phyloP scores from a whole-genome alignment of 352 stramenopile species.

The Phytophthora pisi region DNA sequence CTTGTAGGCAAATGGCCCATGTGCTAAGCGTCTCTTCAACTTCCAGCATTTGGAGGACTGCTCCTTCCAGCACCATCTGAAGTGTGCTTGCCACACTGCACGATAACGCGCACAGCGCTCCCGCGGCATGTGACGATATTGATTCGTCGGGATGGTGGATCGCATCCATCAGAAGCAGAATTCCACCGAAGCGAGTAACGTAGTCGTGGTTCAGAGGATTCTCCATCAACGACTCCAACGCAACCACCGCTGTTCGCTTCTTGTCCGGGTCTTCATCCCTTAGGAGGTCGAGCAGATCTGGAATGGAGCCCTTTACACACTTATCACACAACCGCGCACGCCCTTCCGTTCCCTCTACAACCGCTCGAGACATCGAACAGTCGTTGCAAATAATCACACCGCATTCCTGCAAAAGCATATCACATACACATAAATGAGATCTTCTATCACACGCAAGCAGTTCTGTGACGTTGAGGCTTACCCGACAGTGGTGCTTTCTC shows the following conservation, averaged over 20 bases:
- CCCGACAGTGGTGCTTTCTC: conserved; percentile 84
- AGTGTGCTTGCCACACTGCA: conserved; percentile 78
- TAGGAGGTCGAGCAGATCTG: conserved; percentile 68
- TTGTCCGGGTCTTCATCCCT: conserved; percentile 56
- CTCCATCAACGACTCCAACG: conserved; percentile 85
- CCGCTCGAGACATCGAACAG: conserved; percentile 85
- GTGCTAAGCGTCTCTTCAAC: conserved; percentile 78
- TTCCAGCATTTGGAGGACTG: conserved; percentile 89
- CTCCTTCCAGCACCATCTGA: conserved; percentile 88
- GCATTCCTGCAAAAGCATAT: conserved; percentile 62
- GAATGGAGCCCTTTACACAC: conserved; percentile 84
- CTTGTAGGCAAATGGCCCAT: conserved; percentile 82
- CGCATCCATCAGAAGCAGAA: conserved; percentile 69
- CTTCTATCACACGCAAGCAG: not conserved
- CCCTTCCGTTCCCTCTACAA: conserved; percentile 79
- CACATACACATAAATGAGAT: not conserved
- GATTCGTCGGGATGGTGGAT: conserved; percentile 72
- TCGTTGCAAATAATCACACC: conserved; percentile 88
- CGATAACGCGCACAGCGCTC: conserved; percentile 80
- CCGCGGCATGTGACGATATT: conserved; percentile 76
- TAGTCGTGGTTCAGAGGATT: conserved; percentile 88
- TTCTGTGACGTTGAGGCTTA: conserved; percentile 27
- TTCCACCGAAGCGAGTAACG: conserved; percentile 75
- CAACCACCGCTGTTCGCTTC: conserved; percentile 74
- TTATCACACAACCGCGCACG: conserved; percentile 85